Base-by-base conservation (phyloP, 1,284 basidiomycete species). In the Phaffia rhodozyma region DNA sequence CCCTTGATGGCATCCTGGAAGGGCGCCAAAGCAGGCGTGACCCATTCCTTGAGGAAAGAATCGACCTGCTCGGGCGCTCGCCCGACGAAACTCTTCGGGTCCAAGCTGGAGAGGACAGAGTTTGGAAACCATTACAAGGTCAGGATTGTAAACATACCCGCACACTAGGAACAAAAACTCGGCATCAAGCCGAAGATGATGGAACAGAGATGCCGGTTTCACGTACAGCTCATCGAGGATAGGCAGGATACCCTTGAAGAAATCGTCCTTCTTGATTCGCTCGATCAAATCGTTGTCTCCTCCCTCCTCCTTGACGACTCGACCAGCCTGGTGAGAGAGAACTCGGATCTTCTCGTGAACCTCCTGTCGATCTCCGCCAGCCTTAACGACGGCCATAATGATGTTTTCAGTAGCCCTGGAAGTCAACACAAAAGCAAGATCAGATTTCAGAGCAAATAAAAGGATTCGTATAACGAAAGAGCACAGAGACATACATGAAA, bases 321-420 rank as follows among this genome's bases (percentile, higher is more conserved):
- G 81, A 0, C 85, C 93, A 0, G 96, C 96, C 76, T 97, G 86
- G 76, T 98, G 94, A 18, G 91, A 96, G n/a, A 97, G 70, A 60
- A 97, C 93, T 66, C 94, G 79, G 73, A 97, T 94, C 77, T 89
- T 87, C 78, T 97, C 96, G 76, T 98, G 94, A 49, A 91, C 92
- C 75, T 90, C 89, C 77, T 98, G 96, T 50, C 96, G 82, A 75
- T 98, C 94, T 1, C 93, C 96, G 51, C 93, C 93, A 62, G 76
- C 75, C 77, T 94, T 94, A 66, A 98, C 96, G 67, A 98, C 86
- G 16, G 92, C 92, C 96, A 99, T 98, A 79, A 98, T 98, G 76
- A 99, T 83, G 77, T 98, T 98, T 77, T 97, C 92, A 3, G 92
- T 93, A 3, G 90, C 89, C 63, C 63, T 64, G 54, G 2, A 53